A percentile compares a stretch with the other conserved stretches of the same genome.
Conservation (phyloP, 768 basidiomycete species). For the Kwoniella shandongensis region DNA sequence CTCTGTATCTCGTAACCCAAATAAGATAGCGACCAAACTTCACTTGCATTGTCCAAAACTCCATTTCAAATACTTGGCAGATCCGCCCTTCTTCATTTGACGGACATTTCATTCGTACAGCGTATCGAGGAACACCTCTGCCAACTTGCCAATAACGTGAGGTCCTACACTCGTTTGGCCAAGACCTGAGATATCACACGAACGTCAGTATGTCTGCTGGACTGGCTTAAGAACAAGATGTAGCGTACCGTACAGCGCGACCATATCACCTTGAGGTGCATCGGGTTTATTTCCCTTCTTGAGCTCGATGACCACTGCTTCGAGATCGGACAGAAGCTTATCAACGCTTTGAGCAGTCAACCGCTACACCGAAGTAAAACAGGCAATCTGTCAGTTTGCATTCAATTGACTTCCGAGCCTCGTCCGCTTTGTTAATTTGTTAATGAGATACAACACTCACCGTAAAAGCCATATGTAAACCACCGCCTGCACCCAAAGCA, state of each 20-base stretch:
- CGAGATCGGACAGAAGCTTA: conserved; percentile 78
- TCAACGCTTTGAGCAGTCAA: conserved; percentile 76
- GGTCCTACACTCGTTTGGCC: conserved; percentile 82
- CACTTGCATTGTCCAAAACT: neutral
- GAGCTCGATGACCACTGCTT: conserved; percentile 71
- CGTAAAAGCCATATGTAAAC: conserved; percentile 91
- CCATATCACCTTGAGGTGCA: conserved; percentile 73
- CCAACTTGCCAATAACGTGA: conserved; percentile 72
- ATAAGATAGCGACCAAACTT: no score
- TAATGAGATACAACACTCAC: no score
- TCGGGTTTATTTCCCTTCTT: conserved; percentile 60
- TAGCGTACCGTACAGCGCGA: conserved; percentile 75
- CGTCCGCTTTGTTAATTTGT: neutral
- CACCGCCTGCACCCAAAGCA: conserved; percentile 70
- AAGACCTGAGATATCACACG: conserved; percentile 61
- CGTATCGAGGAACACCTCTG: conserved; percentile 76
- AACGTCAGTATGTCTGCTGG: neutral
- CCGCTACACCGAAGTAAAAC: conserved; percentile 57
- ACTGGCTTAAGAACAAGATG: neutral
- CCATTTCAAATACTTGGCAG: neutral
- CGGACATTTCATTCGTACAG: conserved; percentile 59
- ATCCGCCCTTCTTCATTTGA: neutral
- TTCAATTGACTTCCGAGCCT: no score
- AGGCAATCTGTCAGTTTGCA: no score
- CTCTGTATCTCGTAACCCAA: no score